phyloP scores from a whole-genome alignment of 208 protist species.

The Leishmania major region DNA sequence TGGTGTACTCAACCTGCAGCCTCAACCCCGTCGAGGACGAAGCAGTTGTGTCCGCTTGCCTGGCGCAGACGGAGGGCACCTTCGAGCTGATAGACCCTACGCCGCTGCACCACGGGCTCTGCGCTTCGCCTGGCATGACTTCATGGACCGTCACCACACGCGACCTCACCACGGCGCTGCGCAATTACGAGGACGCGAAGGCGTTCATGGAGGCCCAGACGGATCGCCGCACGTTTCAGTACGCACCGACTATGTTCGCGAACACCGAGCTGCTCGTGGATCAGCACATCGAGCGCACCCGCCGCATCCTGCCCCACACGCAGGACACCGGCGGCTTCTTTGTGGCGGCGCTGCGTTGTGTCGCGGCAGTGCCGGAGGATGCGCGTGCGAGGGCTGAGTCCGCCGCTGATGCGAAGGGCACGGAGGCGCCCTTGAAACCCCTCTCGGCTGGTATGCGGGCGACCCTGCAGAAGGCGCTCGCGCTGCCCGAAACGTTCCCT shows the following conservation, averaged over 20 bases:
- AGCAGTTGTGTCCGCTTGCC: constrained; percentile 89
- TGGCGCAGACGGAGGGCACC: constrained; percentile 55
- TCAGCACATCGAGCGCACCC: constrained; percentile 81
- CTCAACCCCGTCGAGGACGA: constrained; percentile 96
- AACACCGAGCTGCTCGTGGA: constrained; percentile 40
- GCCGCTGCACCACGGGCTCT: constrained; percentile 73
- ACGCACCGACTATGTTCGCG: constrained; percentile 79
- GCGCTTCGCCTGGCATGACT: constrained; percentile 68
- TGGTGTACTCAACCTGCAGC: constrained; percentile 97
- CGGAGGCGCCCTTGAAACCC: constrained; percentile 37
- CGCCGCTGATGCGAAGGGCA: constrained; percentile 9
- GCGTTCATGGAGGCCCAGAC: constrained; percentile 39
- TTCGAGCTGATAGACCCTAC: constrained; percentile 89
- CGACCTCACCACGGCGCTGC: constrained; percentile 53
- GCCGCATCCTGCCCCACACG: constrained; percentile 94
- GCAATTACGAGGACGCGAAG: constrained; percentile 65
- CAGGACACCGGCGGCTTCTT: constrained; percentile 98
- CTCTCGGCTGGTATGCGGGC: constrained; percentile 41
- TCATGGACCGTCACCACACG: constrained; percentile 83
- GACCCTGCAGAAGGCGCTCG: constrained; percentile 48
- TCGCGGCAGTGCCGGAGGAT: constrained; percentile 48
- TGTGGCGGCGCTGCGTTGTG: constrained; percentile 89
- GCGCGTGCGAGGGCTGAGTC: constrained; percentile 7
- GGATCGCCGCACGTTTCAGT: constrained; percentile 58
- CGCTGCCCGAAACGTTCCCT: constrained; percentile 66